Base-by-base conservation (phyloP, 179 eudicot species). In the Beta macrorhiza region DNA sequence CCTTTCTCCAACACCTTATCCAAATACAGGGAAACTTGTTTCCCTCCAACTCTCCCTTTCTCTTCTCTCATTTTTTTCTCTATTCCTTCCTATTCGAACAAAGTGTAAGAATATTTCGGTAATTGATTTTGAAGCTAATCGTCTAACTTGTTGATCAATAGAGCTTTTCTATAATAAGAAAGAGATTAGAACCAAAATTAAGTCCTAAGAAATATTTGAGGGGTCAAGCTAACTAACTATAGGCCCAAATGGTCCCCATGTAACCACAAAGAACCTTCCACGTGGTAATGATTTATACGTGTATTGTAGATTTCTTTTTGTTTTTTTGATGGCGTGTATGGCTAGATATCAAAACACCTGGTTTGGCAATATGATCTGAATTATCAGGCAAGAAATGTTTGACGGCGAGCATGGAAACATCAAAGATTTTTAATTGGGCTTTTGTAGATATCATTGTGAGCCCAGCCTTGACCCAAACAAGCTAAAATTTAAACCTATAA, bases 381-480 rank as follows among this genome's bases (percentile, higher is more conserved):
- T n/a, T 58, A 15, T 49, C 53, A 49, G 53, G 42, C 42, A 49
- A 49, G 9, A 49, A 49, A 49, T 49, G 53, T 49, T 9, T 49
- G 9, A 49, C 3, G 3, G 10, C 5, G 15, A 58, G 15, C n/a
- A 14, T 63, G 71, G 17, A 67, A 32, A 16, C 55, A 55, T 61
- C 77, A 51, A 51, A 45, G 20, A 17, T 16, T 44, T 72, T 15
- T 61, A 17, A 72, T 82, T 53, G 81, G 77, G 81, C 53, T 74
- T 78, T 22, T 7, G 52, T 71, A 47, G 78, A 78, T 62, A 62
- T 22, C 12, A 62, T 10, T 12, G 65, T 69, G 84, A 65, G 71
- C 45, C 67, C 73, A 37, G n/a, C n/a, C 51, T 17, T 67, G 9
- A 16, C 72, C 20, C 72, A 32, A 16, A 15, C 49, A 3, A 67